These are phyloP conservation scores for Naegleria lovaniensis DNA, from an alignment of 208 protist genomes.

Conservation along the genomic window DNA sequence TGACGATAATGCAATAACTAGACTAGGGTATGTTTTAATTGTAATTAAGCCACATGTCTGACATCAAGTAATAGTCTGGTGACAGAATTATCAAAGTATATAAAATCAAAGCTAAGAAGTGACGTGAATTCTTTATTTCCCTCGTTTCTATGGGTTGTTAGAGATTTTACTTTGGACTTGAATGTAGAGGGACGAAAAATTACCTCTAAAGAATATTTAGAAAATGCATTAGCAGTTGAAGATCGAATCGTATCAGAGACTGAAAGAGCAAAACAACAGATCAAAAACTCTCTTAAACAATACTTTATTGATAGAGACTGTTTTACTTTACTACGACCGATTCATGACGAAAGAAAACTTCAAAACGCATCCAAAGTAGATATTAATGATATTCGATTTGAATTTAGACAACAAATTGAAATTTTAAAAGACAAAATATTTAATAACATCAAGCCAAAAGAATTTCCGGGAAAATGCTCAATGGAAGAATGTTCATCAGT, in stretches of 20 bases:
- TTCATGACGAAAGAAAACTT: constrained; percentile 28
- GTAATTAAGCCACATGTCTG: not conserved
- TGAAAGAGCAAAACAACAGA: constrained; percentile 24
- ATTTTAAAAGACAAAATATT: constrained; percentile 31
- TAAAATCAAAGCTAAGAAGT: not conserved
- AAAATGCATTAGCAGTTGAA: constrained; percentile 25
- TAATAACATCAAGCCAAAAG: constrained; percentile 23
- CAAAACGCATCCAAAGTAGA: not conserved
- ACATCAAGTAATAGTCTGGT: constrained; percentile 24
- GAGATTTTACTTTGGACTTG: constrained; percentile 42
- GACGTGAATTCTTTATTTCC: constrained; percentile 30
- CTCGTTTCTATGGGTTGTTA: constrained; percentile 41
- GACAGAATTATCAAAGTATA: constrained; percentile 37
- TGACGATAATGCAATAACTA: constrained; percentile 38
- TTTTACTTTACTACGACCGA: constrained; percentile 32
- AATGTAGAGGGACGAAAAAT: constrained; percentile 5
- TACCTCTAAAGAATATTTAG: constrained; percentile 36
- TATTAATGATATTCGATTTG: not conserved
- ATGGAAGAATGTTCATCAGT: constrained; percentile 29
- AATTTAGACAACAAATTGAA: constrained; percentile 31
- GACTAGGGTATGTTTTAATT: constrained; percentile 27
- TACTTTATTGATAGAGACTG: constrained; percentile 37
- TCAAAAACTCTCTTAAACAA: constrained; percentile 15
- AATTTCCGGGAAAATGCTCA: constrained; percentile 29
- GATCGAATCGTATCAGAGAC: not conserved